Base-by-base conservation (phyloP, 306 rosid species). In the Inga laurina region DNA sequence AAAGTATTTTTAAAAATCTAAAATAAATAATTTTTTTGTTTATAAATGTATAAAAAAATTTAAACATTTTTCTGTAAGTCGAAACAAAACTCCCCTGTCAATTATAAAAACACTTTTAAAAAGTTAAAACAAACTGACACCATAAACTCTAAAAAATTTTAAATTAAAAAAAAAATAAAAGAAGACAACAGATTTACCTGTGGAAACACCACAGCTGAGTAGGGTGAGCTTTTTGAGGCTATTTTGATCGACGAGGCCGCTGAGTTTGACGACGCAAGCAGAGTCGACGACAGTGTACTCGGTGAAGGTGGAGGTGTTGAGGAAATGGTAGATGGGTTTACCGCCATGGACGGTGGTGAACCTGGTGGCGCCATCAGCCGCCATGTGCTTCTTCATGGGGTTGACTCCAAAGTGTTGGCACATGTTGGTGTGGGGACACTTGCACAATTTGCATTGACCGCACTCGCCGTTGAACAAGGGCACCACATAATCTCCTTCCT, bases 401-500 rank as follows among this genome's bases (percentile, higher is more conserved):
- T 93, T 74, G 24, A 92, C 98, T 1, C 98, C 98, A 70, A 65
- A 83, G 7, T 37, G 81, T 70, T 85, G 88, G 78, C 98, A 95
- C 80, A 73, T 76, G 64, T 93, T 95, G 10, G 90, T 93, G 52
- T 72, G 75, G 35, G 81, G 75, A 2, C 82, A 72, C 80, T 54
- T 90, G 91, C 98, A 95, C 32, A 70, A 77, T 0, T 0, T 13
- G 74, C 98, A 95, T 8, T 84, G 82, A 0, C 97, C 97, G 35
- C 98, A 93, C 81, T 95, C 97, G 0, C 97, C 98, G 41, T 93
- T 88, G 86, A 93, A 95, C 1, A 95, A 84, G 8, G 94, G 88
- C 24, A 95, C 84, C 65, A 95, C 97, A 0, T 62, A 51, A 71
- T 93, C 98, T 15, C 94, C 97, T 81, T 85, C 90, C 57, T 74